These are phyloP conservation scores for Lantana camara DNA, from an alignment of 257 asterid species.

Conservation along the genomic window DNA sequence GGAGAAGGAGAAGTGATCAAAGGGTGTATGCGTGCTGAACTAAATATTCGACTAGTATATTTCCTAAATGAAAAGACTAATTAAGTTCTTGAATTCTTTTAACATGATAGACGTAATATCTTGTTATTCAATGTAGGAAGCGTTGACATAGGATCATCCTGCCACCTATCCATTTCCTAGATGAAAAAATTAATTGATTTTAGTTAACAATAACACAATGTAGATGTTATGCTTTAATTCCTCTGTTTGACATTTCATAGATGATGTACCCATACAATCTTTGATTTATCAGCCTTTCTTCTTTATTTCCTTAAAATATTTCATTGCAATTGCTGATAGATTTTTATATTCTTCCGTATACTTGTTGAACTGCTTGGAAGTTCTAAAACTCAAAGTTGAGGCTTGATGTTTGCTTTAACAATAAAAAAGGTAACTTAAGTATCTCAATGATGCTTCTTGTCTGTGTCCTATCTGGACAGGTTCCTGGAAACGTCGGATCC, in stretches of 20 bases:
- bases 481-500: constrained; percentile 96
- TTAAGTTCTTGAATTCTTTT: background rate
- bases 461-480: constrained; percentile 48
- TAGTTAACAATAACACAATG: background rate
- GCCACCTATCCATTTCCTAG: too few relatives aligned
- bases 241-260: background rate
- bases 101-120: constrained; percentile 1
- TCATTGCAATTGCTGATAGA: background rate
- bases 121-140: background rate
- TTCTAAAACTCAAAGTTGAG: background rate
- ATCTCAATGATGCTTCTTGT: constrained; percentile 31
- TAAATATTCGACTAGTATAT: too few relatives aligned
- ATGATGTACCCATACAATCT: constrained; percentile 7
- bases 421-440: constrained; percentile 20
- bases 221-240: background rate
- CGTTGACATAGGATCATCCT: too few relatives aligned
- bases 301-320: constrained; percentile 9
- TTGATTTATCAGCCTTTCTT: too few relatives aligned
- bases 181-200: too few relatives aligned
- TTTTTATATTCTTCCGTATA: too few relatives aligned
- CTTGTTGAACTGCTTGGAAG: too few relatives aligned
- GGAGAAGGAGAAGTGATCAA: too few relatives aligned
- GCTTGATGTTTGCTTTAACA: constrained; percentile 11
- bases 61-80: too few relatives aligned
- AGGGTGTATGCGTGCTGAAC: too few relatives aligned